These are phyloP conservation scores for Geotrichum phurueaensis DNA, from an alignment of 1,139 yeast genomes.

Conservation along the genomic window DNA sequence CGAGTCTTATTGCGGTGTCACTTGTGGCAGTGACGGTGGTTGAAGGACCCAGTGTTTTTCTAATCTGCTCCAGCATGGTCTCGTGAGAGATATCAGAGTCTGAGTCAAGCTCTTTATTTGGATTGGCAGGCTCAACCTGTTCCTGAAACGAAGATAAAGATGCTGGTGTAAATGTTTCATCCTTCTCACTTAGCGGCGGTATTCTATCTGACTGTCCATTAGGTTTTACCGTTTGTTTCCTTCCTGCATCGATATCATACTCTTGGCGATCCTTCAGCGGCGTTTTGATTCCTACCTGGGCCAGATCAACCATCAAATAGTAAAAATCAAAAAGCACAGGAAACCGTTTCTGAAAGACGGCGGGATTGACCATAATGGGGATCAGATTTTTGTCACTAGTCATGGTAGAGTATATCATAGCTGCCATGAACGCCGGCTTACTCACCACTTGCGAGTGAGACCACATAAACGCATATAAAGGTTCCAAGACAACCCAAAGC, in stretches of 20 bases:
- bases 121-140: background rate
- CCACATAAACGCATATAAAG: background rate
- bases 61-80: background rate
- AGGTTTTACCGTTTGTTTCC: background rate
- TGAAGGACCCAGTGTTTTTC: background rate
- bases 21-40: background rate
- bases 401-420: constrained; percentile 12
- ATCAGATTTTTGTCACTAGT: constrained; percentile 3
- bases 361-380: background rate
- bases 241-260: background rate
- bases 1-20: background rate
- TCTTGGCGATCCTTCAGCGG: background rate
- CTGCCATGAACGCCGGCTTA: constrained; percentile 6
- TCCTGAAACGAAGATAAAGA: background rate
- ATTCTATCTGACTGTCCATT: background rate
- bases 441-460: constrained; percentile 3
- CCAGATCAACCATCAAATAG: constrained; percentile 10
- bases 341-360: background rate
- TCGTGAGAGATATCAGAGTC: background rate
- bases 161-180: background rate
- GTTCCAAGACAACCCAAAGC: constrained; percentile 7
- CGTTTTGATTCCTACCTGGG: background rate
- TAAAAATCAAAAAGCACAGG: constrained; percentile 10
- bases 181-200: background rate
- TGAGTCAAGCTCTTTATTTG: background rate